phyloP scores from a whole-genome alignment of 2,329 filamentous ascomycete genomes.

The Sporothrix schenckii region DNA sequence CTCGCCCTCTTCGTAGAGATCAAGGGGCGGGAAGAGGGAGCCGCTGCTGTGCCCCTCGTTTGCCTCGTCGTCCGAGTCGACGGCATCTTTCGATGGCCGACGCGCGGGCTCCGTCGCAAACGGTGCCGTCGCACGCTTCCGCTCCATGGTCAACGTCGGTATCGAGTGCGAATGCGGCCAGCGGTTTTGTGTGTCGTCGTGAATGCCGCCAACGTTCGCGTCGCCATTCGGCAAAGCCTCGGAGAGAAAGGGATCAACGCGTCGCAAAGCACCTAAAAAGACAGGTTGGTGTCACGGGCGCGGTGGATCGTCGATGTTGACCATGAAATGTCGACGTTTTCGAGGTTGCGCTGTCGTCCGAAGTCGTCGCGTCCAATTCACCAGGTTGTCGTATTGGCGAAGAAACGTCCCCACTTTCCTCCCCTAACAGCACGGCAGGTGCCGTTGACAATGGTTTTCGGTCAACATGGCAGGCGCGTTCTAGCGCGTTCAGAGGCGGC shows the following conservation, averaged over 20 bases:
- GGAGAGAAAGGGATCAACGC: not conserved
- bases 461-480: slow-evolving; percentile 3
- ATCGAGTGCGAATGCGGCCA: not conserved
- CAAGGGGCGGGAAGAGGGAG: slow-evolving; percentile 4
- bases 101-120: slow-evolving; percentile 16
- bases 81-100: not conserved
- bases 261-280: not conserved
- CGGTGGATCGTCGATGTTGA: too few species aligned
- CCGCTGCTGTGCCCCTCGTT: not conserved
- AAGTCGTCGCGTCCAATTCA: not conserved
- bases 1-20: not conserved
- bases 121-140: slow-evolving; percentile 12
- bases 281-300: not conserved
- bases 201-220: not conserved
- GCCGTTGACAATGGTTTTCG: slow-evolving; percentile 3
- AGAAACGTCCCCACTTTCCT: not conserved
- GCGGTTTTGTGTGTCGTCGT: not conserved
- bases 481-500: not conserved
- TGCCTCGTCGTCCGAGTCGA: slow-evolving; percentile 9
- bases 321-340: not conserved
- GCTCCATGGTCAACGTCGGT: not conserved
- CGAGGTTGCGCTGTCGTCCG: not conserved
- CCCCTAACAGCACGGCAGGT: slow-evolving; percentile 1
- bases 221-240: slow-evolving; percentile 2
- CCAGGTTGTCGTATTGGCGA: not conserved